Conservation (phyloP, 1,139 yeast species). For the Yamadazyma diospyri region DNA sequence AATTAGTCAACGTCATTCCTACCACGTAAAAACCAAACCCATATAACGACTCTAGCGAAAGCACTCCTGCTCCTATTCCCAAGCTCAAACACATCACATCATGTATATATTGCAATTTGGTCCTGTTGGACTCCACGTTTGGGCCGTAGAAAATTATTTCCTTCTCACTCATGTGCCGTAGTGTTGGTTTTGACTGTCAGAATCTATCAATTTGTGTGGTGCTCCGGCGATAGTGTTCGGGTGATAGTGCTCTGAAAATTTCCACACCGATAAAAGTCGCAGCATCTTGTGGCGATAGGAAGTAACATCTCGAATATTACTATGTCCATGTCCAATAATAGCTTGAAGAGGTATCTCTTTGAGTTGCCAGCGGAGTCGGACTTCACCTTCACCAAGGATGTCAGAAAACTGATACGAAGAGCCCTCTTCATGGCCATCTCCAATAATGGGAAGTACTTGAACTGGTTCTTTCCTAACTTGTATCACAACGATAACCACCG, state of each 20-base stretch:
- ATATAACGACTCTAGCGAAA: constrained; percentile 59
- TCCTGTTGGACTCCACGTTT: constrained; percentile 31
- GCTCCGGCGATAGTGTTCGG: too few relatives aligned
- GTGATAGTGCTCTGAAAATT: too few relatives aligned
- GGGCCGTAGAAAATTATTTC: constrained; percentile 18
- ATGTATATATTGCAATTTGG: constrained; percentile 50
- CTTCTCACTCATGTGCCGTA: constrained; percentile 7
- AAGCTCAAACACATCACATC: constrained; percentile 63
- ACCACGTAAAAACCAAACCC: constrained; percentile 61
- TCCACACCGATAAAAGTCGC: neutral
- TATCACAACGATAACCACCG: constrained; percentile 14
- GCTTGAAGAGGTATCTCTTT: constrained; percentile 26
- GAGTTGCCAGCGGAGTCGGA: constrained; percentile 30
- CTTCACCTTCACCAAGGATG: constrained; percentile 32
- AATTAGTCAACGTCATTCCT: constrained; percentile 45
- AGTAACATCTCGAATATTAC: neutral
- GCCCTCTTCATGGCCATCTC: constrained; percentile 53
- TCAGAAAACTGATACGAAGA: constrained; percentile 42
- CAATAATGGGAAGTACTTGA: constrained; percentile 44
- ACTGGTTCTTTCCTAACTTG: constrained; percentile 48
- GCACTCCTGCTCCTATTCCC: constrained; percentile 71
- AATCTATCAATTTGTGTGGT: too few relatives aligned
- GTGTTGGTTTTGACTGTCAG: too few relatives aligned
- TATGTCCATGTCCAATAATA: neutral
- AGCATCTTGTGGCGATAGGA: too few relatives aligned